Conservation (phyloP, 176 grass and related monocot genomes). For the Hsuehochloa calcarea region DNA sequence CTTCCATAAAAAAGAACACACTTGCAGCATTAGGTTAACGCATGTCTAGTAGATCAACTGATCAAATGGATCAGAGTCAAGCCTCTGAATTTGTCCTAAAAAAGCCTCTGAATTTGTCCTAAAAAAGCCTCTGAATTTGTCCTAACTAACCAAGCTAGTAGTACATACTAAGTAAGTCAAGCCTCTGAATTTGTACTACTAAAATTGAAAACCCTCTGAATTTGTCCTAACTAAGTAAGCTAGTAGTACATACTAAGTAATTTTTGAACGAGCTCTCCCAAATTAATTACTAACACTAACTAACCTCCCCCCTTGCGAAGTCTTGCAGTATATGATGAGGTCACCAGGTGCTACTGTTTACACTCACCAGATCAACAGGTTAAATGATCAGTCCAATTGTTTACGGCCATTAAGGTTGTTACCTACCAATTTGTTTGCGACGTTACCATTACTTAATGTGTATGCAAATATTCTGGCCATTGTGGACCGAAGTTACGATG, state of each 20-base stretch:
- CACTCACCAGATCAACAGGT: neutral
- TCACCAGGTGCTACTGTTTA: neutral
- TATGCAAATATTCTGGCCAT: neutral
- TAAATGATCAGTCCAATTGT: neutral
- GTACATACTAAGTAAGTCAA: neutral
- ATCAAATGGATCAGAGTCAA: neutral
- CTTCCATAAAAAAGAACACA: neutral
- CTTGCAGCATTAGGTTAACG: neutral
- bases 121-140: neutral
- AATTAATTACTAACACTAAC: neutral
- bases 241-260: neutral
- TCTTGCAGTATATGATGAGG: neutral
- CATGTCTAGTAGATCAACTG: neutral
- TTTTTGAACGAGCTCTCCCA: neutral
- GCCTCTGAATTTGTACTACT: neutral
- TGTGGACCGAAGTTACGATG: neutral
- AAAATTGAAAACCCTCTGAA: neutral
- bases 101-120: neutral
- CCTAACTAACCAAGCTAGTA: no score
- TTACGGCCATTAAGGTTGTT: neutral
- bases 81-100: neutral
- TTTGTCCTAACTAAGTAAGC: neutral
- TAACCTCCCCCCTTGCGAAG: neutral
- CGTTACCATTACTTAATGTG: neutral
- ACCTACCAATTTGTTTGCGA: slow-evolving; percentile 4